Base-by-base conservation (phyloP, 768 basidiomycete species). In the Pleurotus pulmonarius region DNA sequence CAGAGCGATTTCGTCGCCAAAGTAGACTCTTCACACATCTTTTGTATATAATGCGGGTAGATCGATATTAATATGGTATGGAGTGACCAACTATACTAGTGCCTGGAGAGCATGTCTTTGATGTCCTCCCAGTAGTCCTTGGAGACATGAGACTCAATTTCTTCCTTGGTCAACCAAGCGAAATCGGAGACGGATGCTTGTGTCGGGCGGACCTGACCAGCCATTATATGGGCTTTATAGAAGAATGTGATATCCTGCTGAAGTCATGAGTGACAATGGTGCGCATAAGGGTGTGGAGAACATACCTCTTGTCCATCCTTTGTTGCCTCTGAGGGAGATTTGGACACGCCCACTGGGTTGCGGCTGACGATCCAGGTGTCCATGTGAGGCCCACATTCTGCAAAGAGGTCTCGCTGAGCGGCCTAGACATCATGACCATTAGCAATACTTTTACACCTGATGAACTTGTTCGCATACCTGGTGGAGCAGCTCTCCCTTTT, bases 131-230 rank as follows among this genome's bases (percentile, higher is more conserved):
- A 95, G 64, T 94, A 95, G 43, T 79, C 70, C 61, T 69, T 67
- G 53, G 83, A 77, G n/a, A 94, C 85, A 53, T 79, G 79, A 11
- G 79, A 72, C 67, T 86, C 75, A 45, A 98, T 86, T 75, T 99
- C 96, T 67, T 92, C 80, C 71, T 94, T 93, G 49, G 93, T 96
- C 58, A 98, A 75, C 95, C 95, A 98, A 5, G 92, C 94, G 73
- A 91, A 95, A 64, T 91, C 90, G 49, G 76, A 73, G 58, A 89
- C 74, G 18, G 71, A 67, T 60, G 78, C 70, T n/a, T 75, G 67
- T 29, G 81, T 68, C 15, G 87, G 84, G 16, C 74, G 76, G 29
- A 87, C 88, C 69, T 94, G 90, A 15, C 96, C 96, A 2, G 92
- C 86, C 65, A 98, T 79, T 53, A 98, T 91, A 66, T 97, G 94